These are phyloP conservation scores for Tylopilus sp. DNA, from an alignment of 768 basidiomycete species.

Conservation along the genomic window DNA sequence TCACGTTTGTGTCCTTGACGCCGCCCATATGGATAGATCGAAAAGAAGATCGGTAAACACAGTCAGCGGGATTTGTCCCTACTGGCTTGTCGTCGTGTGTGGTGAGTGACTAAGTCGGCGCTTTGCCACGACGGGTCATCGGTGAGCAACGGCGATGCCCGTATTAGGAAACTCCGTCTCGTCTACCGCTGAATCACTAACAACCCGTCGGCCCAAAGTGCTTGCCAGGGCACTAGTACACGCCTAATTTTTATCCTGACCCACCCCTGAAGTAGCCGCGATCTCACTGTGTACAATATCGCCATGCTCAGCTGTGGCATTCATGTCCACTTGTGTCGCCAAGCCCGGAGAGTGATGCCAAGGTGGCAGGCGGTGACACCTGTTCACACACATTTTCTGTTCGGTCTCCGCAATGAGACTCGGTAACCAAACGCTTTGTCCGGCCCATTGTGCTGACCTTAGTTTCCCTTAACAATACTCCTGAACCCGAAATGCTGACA, in stretches of 20 bases:
- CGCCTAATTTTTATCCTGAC: too few species aligned
- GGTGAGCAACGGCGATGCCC: not conserved
- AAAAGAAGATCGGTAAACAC: not conserved
- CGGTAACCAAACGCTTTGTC: not conserved
- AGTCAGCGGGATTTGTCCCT: not conserved
- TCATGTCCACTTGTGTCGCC: not conserved
- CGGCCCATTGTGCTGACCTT: not conserved
- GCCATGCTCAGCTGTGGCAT: not conserved
- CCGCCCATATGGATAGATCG: constrained; percentile 19
- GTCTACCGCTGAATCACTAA: not conserved
- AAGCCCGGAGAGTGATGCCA: constrained; percentile 7
- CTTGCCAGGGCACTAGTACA: too few species aligned
- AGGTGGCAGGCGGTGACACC: not conserved
- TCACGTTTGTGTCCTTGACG: constrained; percentile 29
- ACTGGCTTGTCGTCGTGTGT: constrained; percentile 8
- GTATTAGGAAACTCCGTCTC: constrained; percentile 13
- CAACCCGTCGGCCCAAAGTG: too few species aligned
- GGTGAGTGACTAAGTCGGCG: not conserved
- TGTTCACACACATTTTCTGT: not conserved
- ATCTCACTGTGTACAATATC: not conserved
- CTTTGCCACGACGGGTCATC: not conserved
- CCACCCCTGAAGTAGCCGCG: too few species aligned
- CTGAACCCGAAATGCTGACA: not conserved
- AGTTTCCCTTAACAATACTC: too few species aligned
- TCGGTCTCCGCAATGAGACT: not conserved